Evolutionary conservation across 768 basidiomycete species (phyloP).

Genomic region (Collybiopsis confluens): DNA sequence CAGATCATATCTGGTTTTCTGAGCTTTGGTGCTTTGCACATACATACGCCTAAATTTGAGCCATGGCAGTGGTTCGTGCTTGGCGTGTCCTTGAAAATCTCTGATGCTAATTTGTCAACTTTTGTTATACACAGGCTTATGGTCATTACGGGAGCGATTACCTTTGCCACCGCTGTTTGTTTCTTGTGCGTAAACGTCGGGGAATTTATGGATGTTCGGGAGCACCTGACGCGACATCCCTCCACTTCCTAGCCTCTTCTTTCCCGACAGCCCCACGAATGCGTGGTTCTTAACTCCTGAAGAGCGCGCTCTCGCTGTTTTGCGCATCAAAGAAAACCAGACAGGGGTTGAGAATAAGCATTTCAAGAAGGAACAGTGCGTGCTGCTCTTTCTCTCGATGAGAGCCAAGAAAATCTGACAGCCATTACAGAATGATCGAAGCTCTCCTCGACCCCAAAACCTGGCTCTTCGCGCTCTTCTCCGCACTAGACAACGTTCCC

Average conservation of each 20-base stretch:
- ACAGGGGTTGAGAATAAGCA: slow-evolving; percentile 79
- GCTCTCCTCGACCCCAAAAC: slow-evolving; percentile 67
- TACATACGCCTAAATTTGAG: slow-evolving; percentile 48
- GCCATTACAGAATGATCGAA: slow-evolving; percentile 55
- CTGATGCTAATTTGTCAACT: not conserved
- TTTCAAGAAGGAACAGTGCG: slow-evolving; percentile 78
- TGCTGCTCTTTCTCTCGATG: too few species aligned
- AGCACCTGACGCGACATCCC: too few species aligned
- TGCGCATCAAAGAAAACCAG: slow-evolving; percentile 71
- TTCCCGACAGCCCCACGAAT: slow-evolving; percentile 71
- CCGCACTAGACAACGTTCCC: slow-evolving; percentile 56
- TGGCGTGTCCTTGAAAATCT: too few species aligned
- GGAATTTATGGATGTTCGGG: too few species aligned
- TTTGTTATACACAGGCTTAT: slow-evolving; percentile 45
- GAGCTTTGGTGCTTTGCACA: slow-evolving; percentile 64
- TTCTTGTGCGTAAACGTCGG: slow-evolving; percentile 47
- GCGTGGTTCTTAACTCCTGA: slow-evolving; percentile 69
- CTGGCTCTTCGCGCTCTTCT: slow-evolving; percentile 72
- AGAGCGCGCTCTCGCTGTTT: slow-evolving; percentile 60
- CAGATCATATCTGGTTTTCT: slow-evolving; percentile 65
- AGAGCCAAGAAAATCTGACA: too few species aligned
- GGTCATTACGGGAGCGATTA: slow-evolving; percentile 63
- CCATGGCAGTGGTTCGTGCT: slow-evolving; percentile 73
- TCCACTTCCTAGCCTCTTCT: slow-evolving; percentile 52
- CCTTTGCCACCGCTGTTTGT: slow-evolving; percentile 42